phyloP scores from a whole-genome alignment of 345 rosid species.

The Dovyalis caffra region DNA sequence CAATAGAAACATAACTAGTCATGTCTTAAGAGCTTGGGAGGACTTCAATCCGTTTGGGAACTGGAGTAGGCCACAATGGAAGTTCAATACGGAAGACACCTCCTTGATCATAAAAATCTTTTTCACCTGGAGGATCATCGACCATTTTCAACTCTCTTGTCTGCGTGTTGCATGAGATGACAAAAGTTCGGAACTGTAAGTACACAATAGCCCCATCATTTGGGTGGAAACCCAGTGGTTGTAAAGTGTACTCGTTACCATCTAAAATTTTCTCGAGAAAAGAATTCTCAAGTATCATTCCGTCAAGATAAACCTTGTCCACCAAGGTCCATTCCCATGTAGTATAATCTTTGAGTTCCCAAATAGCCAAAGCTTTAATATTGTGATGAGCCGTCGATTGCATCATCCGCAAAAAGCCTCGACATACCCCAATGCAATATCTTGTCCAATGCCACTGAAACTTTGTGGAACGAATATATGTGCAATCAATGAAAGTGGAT shows the following conservation, averaged over 20 bases:
- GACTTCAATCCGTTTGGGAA: no score
- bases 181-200: no score
- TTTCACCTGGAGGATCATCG: neutral
- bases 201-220: neutral
- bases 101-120: neutral
- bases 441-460: neutral
- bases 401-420: neutral
- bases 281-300: neutral
- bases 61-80: no score
- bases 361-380: neutral
- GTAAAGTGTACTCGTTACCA: neutral
- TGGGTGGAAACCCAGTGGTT: neutral
- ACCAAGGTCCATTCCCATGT: neutral
- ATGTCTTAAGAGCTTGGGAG: no score
- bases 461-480: neutral
- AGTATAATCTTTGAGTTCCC: neutral
- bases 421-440: neutral
- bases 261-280: neutral
- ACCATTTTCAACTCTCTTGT: neutral
- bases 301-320: neutral
- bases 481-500: neutral
- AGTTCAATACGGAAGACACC: neutral
- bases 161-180: neutral
- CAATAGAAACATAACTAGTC: no score
- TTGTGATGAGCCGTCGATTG: neutral